Conservation (phyloP, 345 rosid species). For the Melaleuca alternifolia region DNA sequence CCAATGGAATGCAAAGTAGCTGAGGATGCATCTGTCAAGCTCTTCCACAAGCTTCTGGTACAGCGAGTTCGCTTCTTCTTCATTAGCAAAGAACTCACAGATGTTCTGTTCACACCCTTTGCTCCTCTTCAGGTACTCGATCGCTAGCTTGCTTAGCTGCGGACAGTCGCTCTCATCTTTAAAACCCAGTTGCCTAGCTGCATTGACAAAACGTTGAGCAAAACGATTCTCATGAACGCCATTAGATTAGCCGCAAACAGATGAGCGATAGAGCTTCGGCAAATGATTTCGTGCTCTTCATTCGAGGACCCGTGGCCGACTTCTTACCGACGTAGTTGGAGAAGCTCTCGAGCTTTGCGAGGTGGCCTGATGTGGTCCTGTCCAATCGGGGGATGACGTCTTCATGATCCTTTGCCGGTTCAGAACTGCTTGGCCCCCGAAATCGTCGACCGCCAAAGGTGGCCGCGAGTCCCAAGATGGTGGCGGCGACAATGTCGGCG, state of each 20-base stretch:
- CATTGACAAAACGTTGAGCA: not conserved
- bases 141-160: slow-evolving; percentile 53
- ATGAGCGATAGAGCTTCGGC: not conserved
- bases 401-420: not conserved
- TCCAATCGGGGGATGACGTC: slow-evolving; percentile 29
- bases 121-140: slow-evolving; percentile 40
- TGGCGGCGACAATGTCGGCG: slow-evolving; percentile 12
- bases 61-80: slow-evolving; percentile 44
- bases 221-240: not conserved
- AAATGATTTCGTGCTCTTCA: not conserved
- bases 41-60: slow-evolving; percentile 59
- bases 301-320: not conserved
- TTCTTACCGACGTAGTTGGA: slow-evolving; percentile 63
- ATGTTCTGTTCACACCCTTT: slow-evolving; percentile 51
- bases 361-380: slow-evolving; percentile 46
- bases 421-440: not conserved
- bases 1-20: slow-evolving; percentile 89
- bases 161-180: slow-evolving; percentile 60
- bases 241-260: not conserved
- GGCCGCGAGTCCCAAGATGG: slow-evolving; percentile 13
- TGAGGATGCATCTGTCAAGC: slow-evolving; percentile 70
- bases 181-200: slow-evolving; percentile 85
- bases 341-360: slow-evolving; percentile 59
- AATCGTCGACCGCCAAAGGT: slow-evolving; percentile 1
- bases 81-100: slow-evolving; percentile 36